Conservation (phyloP, 108 stramenopile species). For the Cyclostephanos invisitatus region DNA sequence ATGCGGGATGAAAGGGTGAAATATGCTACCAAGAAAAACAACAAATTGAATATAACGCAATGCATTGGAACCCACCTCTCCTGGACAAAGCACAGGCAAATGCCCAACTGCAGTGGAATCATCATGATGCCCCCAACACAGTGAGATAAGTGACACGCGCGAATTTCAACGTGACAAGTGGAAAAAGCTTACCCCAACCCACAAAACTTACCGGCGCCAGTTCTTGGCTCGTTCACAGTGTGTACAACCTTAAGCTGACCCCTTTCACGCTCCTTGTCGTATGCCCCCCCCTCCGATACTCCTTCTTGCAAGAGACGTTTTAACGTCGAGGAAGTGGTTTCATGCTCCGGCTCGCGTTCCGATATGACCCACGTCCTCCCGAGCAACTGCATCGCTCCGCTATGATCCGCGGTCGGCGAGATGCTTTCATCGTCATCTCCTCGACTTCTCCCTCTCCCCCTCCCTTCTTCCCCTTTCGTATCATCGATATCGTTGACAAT, state of each 20-base stretch:
- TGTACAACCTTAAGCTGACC: slow-evolving; percentile 16
- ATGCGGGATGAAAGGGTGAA: background rate
- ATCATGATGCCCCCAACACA: background rate
- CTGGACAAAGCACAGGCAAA: slow-evolving; percentile 59
- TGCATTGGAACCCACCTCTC: slow-evolving; percentile 35
- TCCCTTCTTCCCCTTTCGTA: background rate
- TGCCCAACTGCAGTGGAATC: slow-evolving; percentile 49
- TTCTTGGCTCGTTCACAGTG: slow-evolving; percentile 41
- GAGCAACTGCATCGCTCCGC: slow-evolving; percentile 40
- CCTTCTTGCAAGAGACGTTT: slow-evolving; percentile 31
- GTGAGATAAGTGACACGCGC: background rate
- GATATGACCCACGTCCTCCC: slow-evolving; percentile 53
- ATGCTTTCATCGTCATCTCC: background rate
- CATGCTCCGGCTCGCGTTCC: slow-evolving; percentile 12
- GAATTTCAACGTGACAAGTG: background rate
- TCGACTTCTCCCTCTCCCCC: background rate
- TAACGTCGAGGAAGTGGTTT: slow-evolving; percentile 17
- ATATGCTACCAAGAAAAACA: background rate
- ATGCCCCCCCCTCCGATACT: background rate
- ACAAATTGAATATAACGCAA: too few species aligned
- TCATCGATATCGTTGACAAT: background rate
- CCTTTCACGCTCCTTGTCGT: slow-evolving; percentile 12
- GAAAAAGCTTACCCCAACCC: background rate
- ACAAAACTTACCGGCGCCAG: slow-evolving; percentile 36
- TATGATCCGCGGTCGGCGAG: background rate